These are phyloP conservation scores for Xerocomellus amylosporus DNA, from an alignment of 768 basidiomycete species.

Conservation along the genomic window DNA sequence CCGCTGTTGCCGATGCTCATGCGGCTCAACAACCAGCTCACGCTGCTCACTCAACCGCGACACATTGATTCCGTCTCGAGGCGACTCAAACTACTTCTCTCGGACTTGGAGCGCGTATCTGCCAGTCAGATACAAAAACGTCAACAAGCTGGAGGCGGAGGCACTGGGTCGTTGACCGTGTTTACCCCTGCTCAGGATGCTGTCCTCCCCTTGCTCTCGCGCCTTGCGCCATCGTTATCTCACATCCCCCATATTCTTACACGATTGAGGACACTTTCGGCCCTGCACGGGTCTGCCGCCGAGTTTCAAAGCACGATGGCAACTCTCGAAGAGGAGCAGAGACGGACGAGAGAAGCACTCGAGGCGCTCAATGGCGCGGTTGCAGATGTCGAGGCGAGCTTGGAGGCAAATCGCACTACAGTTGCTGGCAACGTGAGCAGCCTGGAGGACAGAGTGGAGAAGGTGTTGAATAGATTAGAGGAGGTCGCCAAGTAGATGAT, in stretches of 20 bases:
- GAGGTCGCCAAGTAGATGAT: constrained; percentile 25
- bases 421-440: constrained; percentile 73
- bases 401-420: constrained; percentile 68
- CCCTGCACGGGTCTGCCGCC: constrained; percentile 77
- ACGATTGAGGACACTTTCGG: constrained; percentile 79
- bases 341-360: constrained; percentile 57
- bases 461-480: constrained; percentile 44
- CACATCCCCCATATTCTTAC: constrained; percentile 89
- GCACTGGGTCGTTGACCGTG: constrained; percentile 12
- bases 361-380: constrained; percentile 69
- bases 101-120: constrained; percentile 86
- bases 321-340: constrained; percentile 70
- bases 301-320: constrained; percentile 69
- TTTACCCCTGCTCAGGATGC: constrained; percentile 50
- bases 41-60: constrained; percentile 88
- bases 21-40: constrained; percentile 80
- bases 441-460: constrained; percentile 58
- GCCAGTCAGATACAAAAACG: constrained; percentile 32
- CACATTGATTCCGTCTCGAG: constrained; percentile 95
- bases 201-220: constrained; percentile 63
- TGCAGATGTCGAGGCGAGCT: constrained; percentile 66
- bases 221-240: constrained; percentile 69
- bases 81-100: constrained; percentile 85
- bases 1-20: constrained; percentile 81
- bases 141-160: constrained; percentile 15